Conservation (phyloP, 1,139 yeast genomes). For the Meyerozyma guilliermondii region DNA sequence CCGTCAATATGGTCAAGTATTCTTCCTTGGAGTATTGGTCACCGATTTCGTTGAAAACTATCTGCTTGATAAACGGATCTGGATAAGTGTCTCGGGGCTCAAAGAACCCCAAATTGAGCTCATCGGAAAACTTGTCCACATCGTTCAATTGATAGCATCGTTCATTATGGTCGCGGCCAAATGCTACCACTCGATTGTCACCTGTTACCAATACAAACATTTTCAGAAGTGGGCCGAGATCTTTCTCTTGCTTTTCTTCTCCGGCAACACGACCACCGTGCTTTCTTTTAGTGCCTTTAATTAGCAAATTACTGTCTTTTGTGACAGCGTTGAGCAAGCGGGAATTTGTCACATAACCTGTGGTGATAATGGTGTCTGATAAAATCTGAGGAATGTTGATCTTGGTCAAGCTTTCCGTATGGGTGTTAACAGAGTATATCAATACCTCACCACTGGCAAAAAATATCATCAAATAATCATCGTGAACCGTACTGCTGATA, state of each 20-base stretch:
- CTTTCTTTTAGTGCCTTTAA: slow-evolving; percentile 29
- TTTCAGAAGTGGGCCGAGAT: slow-evolving; percentile 35
- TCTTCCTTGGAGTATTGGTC: slow-evolving; percentile 50
- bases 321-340: slow-evolving; percentile 36
- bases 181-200: slow-evolving; percentile 66
- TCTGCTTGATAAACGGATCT: slow-evolving; percentile 72
- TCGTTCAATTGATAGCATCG: slow-evolving; percentile 61
- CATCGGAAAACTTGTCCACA: slow-evolving; percentile 53
- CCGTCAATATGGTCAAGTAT: slow-evolving; percentile 64
- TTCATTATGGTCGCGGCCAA: slow-evolving; percentile 60
- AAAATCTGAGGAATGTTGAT: slow-evolving; percentile 48
- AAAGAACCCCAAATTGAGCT: slow-evolving; percentile 49
- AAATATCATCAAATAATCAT: slow-evolving; percentile 47
- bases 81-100: slow-evolving; percentile 58
- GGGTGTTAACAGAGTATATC: slow-evolving; percentile 40
- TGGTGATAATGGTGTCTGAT: slow-evolving; percentile 59
- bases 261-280: slow-evolving; percentile 9
- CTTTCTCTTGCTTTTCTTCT: slow-evolving; percentile 7
- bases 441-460: slow-evolving; percentile 54
- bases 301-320: slow-evolving; percentile 31
- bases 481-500: slow-evolving; percentile 47
- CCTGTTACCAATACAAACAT: slow-evolving; percentile 69
- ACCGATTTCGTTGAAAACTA: slow-evolving; percentile 63
- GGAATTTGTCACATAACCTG: slow-evolving; percentile 58
- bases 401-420: slow-evolving; percentile 31